phyloP scores from a whole-genome alignment of 164 flowering plant genomes.

The Sextonia rubra region DNA sequence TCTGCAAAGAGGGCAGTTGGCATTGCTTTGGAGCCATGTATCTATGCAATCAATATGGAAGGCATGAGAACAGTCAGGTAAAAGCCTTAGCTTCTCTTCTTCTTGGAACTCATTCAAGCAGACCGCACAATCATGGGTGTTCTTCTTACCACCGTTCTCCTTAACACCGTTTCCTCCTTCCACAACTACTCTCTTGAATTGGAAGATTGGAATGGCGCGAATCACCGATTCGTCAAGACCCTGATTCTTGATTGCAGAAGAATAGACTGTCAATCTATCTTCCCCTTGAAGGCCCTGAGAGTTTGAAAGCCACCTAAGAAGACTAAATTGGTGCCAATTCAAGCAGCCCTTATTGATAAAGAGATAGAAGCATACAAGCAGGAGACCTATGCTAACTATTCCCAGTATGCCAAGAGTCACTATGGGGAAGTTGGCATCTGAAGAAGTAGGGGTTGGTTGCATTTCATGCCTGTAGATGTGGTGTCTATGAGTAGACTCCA shows the following conservation, averaged over 20 bases:
- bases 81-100: slow-evolving; percentile 27
- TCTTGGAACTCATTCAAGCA: slow-evolving; percentile 40
- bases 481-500: not conserved
- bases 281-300: slow-evolving; percentile 24
- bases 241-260: slow-evolving; percentile 25
- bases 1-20: slow-evolving; percentile 36
- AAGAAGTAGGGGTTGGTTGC: slow-evolving; percentile 20
- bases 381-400: slow-evolving; percentile 64
- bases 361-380: slow-evolving; percentile 77
- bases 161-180: slow-evolving; percentile 8
- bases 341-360: slow-evolving; percentile 91
- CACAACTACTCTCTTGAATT: slow-evolving; percentile 25
- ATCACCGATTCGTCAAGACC: slow-evolving; percentile 58
- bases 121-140: slow-evolving; percentile 26
- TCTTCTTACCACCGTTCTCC: not conserved
- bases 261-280: slow-evolving; percentile 28
- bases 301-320: slow-evolving; percentile 46
- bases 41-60: slow-evolving; percentile 45
- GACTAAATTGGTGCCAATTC: slow-evolving; percentile 55
- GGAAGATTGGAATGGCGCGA: slow-evolving; percentile 30
- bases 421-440: slow-evolving; percentile 61
- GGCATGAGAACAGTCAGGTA: slow-evolving; percentile 33
- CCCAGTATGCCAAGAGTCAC: slow-evolving; percentile 77
- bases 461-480: too few relatives aligned
- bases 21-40: slow-evolving; percentile 33